phyloP scores from a whole-genome alignment of 306 rosid species.

The Fragaria iinumae region DNA sequence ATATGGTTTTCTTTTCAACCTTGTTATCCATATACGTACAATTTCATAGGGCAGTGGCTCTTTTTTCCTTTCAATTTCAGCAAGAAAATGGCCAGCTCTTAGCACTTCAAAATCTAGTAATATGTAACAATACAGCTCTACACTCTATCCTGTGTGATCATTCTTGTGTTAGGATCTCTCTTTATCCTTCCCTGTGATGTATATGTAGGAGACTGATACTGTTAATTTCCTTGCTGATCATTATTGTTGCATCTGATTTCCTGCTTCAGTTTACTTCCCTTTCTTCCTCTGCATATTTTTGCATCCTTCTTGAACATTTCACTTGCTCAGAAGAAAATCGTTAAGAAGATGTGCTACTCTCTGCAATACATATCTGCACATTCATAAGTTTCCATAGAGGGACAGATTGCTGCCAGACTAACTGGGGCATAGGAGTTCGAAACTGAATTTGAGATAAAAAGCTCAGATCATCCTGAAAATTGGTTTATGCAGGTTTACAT shows the following conservation, averaged over 20 bases:
- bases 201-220: neutral
- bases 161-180: neutral
- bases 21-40: too few relatives aligned
- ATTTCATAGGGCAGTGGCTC: neutral
- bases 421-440: neutral
- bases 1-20: neutral
- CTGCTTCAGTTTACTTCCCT: neutral
- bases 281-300: neutral
- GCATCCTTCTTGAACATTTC: neutral
- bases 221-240: neutral
- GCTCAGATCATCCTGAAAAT: neutral
- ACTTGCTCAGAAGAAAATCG: neutral
- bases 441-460: neutral
- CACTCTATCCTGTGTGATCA: neutral
- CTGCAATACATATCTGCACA: neutral
- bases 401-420: neutral
- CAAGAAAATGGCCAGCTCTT: neutral
- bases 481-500: neutral
- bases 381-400: neutral
- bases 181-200: neutral
- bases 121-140: neutral
- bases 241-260: neutral
- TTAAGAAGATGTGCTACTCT: neutral
- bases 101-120: neutral
- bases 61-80: constrained; percentile 9